Base-by-base conservation (phyloP, 768 basidiomycete species). In the Tulasnella calospora region DNA sequence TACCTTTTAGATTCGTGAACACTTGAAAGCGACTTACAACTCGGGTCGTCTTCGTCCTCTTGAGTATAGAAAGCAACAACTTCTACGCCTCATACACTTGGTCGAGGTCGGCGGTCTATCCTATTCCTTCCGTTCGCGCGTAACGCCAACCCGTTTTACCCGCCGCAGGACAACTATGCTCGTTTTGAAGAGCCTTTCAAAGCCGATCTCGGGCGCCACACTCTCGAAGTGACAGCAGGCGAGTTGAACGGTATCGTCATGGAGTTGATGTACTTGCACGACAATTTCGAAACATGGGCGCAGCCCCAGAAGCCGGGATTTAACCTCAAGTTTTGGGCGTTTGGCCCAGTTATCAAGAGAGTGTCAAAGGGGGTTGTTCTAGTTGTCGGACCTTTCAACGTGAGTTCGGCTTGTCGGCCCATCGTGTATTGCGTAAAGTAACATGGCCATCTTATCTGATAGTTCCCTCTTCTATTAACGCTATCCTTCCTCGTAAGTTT, bases 251-350 rank as follows among this genome's bases (percentile, higher is more conserved):
- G 87, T 7, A 85, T 86, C n/a, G 85, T 92, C n/a, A 80, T 82
- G n/a, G 94, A 87, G 76, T 85, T 85, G 81, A 86, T 87, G 81
- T 81, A 84, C 0, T 89, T 90, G 21, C 89, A 91, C 81, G 85
- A 89, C 57, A 88, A 88, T 77, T 88, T 96, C 67, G 91, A 90
- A 44, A 90, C 89, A 81, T 96, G 94, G 95, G 85, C 91, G 0
- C 90, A 90, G 81, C 87, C 92, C 0, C 88, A 91, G 77, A 87
- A 84, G 41, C 87, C 90, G 2, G 81, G 87, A 0, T 92, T 92
- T 81, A 87, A 83, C 23, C 51, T 51, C 51, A 51, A 51, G 51
- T 51, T 51, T 51, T 51, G 51, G 51, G 51, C 51, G n/a, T 51
- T 51, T n/a, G 9, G 51, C 12, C 47, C 51, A 12, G 51, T 51